phyloP scores from a whole-genome alignment of 2,329 filamentous ascomycete genomes.

The Colletotrichum costaricense region DNA sequence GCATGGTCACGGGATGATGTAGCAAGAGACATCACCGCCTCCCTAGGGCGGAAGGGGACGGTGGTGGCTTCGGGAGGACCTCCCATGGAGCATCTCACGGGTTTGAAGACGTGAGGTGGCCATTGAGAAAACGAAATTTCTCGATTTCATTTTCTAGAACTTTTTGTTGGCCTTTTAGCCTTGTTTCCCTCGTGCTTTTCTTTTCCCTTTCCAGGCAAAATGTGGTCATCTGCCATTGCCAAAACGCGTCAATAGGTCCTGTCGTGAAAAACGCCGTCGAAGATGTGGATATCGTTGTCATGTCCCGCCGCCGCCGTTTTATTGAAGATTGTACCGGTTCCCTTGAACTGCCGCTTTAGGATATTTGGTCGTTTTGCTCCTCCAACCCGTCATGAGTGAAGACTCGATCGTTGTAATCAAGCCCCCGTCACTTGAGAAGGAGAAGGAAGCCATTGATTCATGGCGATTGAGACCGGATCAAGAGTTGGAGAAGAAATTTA shows the following conservation, averaged over 20 bases:
- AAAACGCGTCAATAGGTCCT: constrained; percentile 24
- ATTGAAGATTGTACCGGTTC: neutral
- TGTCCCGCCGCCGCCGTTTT: neutral
- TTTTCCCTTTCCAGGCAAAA: constrained; percentile 37
- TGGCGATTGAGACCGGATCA: neutral
- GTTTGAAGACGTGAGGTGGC: constrained; percentile 73
- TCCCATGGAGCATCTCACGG: constrained; percentile 82
- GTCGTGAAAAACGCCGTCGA: constrained; percentile 23
- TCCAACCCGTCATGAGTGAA: neutral
- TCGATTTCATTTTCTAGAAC: constrained; percentile 44
- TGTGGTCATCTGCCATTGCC: neutral
- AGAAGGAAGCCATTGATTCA: neutral
- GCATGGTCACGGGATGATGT: constrained; percentile 12
- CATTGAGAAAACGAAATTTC: constrained; percentile 70
- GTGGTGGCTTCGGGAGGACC: constrained; percentile 73
- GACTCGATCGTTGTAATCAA: neutral
- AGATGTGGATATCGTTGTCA: constrained; percentile 17
- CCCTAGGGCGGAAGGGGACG: constrained; percentile 12
- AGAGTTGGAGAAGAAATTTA: constrained; percentile 46
- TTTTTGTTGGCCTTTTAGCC: constrained; percentile 41
- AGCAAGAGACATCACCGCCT: constrained; percentile 26
- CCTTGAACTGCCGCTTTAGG: constrained; percentile 33
- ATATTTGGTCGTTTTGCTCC: neutral
- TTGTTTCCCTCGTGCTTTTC: constrained; percentile 35
- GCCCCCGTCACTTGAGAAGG: neutral